Evolutionary conservation across 371 early-diverging fungal species (phyloP).

Genomic region (Zopfochytrium polystomum): DNA sequence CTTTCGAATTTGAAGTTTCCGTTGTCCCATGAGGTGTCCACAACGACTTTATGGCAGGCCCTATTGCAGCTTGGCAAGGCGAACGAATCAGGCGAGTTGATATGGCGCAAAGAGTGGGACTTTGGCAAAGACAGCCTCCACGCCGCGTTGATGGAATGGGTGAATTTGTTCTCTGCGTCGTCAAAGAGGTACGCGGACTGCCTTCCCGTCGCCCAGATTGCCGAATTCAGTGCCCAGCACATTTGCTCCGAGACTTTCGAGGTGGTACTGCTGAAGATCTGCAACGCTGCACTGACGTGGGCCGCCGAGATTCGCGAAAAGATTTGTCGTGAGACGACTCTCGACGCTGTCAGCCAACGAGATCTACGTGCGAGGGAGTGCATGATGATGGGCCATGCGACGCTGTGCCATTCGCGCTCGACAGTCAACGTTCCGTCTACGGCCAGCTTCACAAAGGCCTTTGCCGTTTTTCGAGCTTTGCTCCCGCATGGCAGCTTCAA

Average conservation of each 20-base stretch:
- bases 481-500: too few species aligned
- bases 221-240: background rate
- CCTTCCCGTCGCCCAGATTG: background rate
- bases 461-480: too few species aligned
- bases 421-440: too few species aligned
- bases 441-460: too few species aligned
- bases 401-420: too few species aligned
- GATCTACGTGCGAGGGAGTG: background rate
- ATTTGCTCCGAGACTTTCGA: background rate
- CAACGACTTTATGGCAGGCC: background rate
- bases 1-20: background rate
- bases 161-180: too few species aligned
- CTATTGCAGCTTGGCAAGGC: conserved; percentile 2
- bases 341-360: background rate
- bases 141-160: too few species aligned
- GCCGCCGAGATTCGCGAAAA: background rate
- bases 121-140: too few species aligned
- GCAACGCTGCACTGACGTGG: background rate
- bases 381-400: background rate
- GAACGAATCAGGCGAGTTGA: background rate
- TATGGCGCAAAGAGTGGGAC: background rate
- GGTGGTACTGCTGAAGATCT: background rate
- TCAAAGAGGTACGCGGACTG: background rate
- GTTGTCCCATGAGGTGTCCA: background rate
- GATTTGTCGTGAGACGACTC: background rate